Base-by-base conservation (phyloP, 2,329 filamentous ascomycete genomes). In the Stagonosporopsis rhizophila region DNA sequence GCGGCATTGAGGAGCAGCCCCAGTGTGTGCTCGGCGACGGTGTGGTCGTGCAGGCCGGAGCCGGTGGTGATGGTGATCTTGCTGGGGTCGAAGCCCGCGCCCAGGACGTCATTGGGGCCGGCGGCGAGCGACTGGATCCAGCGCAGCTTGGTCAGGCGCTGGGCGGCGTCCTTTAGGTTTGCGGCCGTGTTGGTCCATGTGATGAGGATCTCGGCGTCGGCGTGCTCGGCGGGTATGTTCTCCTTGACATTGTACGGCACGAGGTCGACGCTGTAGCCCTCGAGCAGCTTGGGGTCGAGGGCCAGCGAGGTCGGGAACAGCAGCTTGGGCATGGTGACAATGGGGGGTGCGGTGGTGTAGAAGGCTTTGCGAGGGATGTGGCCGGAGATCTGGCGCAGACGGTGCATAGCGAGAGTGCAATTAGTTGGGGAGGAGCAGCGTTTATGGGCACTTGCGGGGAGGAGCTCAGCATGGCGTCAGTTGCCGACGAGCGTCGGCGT, bases 51-150 rank as follows among this genome's bases (percentile, higher is more conserved):
- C 42, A 88, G 77, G 23, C 86, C 86, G 1, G 84, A 86, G 20
- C 86, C 86, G 14, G 86, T 88, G 38, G 83, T 86, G 49, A 88
- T 76, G n/a, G 52, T 59, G 44, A 85, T 77, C 48, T 77, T 76
- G 49, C 77, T 70, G 9, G 78, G 64, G 68, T 85, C 81, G 72
- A 89, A 88, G 52, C 86, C 86, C 23, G 85, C 86, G 47, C 69
- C 72, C 17, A 88, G 81, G 15, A 88, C 85, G 68, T 88, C 86
- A 70, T 88, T 88, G 64, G 86, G 86, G 0, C 86, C 86, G 0
- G 86, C 86, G 32, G 86, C 86, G 30, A 88, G 84, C 0, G 84
- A 87, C 67, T 89, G 86, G 73, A 89, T 88, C 85, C 86, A 89
- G 61, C 79, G 79, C 14, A 89, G 79, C 37, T 85, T 83, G 52